Evolutionary conservation across 106 monocot species (phyloP), one percentile per base, ranked within the genome.

Genomic region (Apostasia shenzhenica): DNA sequence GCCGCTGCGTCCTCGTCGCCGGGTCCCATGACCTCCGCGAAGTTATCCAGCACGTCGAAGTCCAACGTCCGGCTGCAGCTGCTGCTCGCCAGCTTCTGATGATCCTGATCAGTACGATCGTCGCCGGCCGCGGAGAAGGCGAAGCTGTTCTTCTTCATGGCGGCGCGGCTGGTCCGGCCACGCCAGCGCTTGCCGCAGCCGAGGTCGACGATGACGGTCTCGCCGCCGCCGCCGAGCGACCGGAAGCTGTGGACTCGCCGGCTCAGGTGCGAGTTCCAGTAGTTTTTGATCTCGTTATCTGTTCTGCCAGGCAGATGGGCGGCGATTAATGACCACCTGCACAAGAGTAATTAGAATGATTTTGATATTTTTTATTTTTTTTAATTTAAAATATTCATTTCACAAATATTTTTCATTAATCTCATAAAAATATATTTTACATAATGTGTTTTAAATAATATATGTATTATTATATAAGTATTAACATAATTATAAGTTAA

Each of bases 191-290:
- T 86, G 13, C 44, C 41, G 46, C 60, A 40, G 47, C 51, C 67
- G 1, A 73, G 14, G 73, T 80, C 79, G 8, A 71, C 57, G 43
- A 66, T 69, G 3, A 72, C 4, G 10, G 64, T 10, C 14, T 54
- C 46, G 13, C 39, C 55, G 7, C 44, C 54, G 8, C 50, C 70
- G 38, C 41, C 54, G 7, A 49, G 7, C 54, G 68, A 67, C 47
- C 79, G 74, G 72, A 77, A 78, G 43, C 75, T 81, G 75, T 77
- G 56, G 42, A 87, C 74, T 8, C 75, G 73, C 53, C 91, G 46
- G 72, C 85, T 85, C 2, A 91, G 78, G 56, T 91, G 91, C 13
- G 75, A 80, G 58, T 79, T 73, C 79, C 79, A 79, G 73, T 79
- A 73, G 60, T 79, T 79, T 68, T 79, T 79, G 59, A 79, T 79